Base-by-base conservation (phyloP, 306 rosid genomes). In the Rubus parviflorus region DNA sequence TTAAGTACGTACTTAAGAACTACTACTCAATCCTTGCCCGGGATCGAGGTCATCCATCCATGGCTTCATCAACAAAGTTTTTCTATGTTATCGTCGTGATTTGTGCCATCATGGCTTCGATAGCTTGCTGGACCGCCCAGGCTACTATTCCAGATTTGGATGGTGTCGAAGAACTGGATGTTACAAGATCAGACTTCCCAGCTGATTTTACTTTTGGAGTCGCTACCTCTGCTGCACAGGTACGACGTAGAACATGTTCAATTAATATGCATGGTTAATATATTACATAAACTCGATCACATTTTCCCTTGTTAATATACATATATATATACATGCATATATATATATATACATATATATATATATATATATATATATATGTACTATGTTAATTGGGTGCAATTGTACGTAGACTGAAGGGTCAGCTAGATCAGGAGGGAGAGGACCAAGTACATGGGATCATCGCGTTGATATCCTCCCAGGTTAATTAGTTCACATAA, bases 391-490 rank as follows among this genome's bases (percentile, higher is more conserved):
- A 25, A 30, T 30, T 30, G 25, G 61, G 38, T 60, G 66, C 41
- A 60, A 38, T 16, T 54, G 42, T 12, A 42, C 22, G 35, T 19
- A 77, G 81, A 40, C 37, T 8, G 81, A 77, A 30, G 81, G 81
- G 17, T 41, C 81, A 6, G 56, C 75, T 3, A 41, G 46, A 15
- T 68, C 22, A 41, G 81, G 63, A 43, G 69, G 81, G 22, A 57
- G 67, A 19, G 60, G 74, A 56, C 60, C 30, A 19, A 56, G 68
- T 68, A 66, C 13, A 15, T 77, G 81, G 81, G 81, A 77, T 11
- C 35, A 54, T 22, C 71, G 63, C 37, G 68, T n/a, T 48, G 53
- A 54, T 25, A 25, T 25, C 54, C 65, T 77, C 20, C 80, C 80
- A 76, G 73, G 80, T 76, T 22, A 60, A 25, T 60, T 25, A 60